Evolutionary conservation across 768 basidiomycete species (phyloP).

Genomic region (Dacryopinax primogenitus): DNA sequence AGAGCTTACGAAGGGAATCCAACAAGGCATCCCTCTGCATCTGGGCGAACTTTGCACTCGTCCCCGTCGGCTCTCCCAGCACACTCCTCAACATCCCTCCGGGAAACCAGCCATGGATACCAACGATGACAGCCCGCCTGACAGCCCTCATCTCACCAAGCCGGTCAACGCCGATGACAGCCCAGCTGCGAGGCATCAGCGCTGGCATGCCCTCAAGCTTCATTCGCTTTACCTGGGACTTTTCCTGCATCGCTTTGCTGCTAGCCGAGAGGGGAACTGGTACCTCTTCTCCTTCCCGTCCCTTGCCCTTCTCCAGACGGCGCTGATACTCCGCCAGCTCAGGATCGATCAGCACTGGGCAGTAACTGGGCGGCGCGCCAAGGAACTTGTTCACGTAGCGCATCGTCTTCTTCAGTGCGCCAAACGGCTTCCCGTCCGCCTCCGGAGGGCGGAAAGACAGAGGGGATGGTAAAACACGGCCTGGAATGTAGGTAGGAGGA

Average conservation of each 20-base stretch:
- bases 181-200: conserved; percentile 59
- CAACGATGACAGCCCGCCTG: conserved; percentile 63
- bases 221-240: conserved; percentile 17
- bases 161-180: conserved; percentile 35
- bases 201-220: conserved; percentile 39
- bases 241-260: conserved; percentile 24
- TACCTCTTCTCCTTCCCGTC: conserved; percentile 13
- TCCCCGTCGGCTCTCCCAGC: conserved; percentile 58
- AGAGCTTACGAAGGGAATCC: conserved; percentile 38
- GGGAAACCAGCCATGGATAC: conserved; percentile 85
- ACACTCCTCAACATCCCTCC: conserved; percentile 32
- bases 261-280: no score
- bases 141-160: conserved; percentile 42
- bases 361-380: conserved; percentile 29
- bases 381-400: conserved; percentile 53
- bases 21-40: conserved; percentile 69
- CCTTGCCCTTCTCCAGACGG: conserved; percentile 13
- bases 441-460: conserved; percentile 39
- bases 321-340: conserved; percentile 7
- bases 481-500: conserved; percentile 77
- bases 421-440: conserved; percentile 19
- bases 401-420: conserved; percentile 42
- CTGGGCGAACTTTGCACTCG: conserved; percentile 67
- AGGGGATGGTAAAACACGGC: conserved; percentile 73
- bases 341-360: conserved; percentile 7